Percentiles rank a stretch among this genome's conserved stretches.
These are phyloP conservation scores for Chaetomiaceae sp. DNA, from an alignment of 2,329 filamentous ascomycete species.

Conservation along the genomic window DNA sequence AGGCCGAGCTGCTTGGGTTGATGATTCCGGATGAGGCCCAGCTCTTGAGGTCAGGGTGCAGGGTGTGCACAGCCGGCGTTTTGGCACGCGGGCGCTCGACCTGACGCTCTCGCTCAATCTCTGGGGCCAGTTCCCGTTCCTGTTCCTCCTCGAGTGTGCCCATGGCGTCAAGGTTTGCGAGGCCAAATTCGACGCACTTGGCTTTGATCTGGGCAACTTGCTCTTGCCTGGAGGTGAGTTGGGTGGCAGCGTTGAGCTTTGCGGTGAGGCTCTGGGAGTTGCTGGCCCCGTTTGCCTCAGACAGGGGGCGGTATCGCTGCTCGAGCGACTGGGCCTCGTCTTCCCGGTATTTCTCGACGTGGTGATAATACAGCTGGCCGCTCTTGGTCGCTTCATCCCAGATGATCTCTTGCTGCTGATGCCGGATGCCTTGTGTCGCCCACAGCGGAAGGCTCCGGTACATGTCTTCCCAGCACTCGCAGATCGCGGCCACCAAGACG, in stretches of 20 bases:
- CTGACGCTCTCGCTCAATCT: constrained; percentile 58
- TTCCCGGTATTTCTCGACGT: constrained; percentile 43
- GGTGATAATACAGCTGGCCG: constrained; percentile 8
- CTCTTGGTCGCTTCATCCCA: constrained; percentile 31
- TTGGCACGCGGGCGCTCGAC: constrained; percentile 44
- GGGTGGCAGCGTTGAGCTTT: neutral
- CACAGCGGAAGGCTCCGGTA: constrained; percentile 52
- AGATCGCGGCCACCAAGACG: constrained; percentile 56
- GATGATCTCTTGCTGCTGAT: constrained; percentile 38
- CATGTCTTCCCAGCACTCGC: constrained; percentile 50
- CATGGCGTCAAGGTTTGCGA: constrained; percentile 28
- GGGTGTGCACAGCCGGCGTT: constrained; percentile 35
- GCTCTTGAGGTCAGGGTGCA: constrained; percentile 40
- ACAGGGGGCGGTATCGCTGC: constrained; percentile 44
- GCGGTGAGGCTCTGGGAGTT: neutral
- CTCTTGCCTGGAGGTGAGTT: constrained; percentile 1
- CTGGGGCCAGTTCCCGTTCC: constrained; percentile 62
- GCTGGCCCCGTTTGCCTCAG: neutral
- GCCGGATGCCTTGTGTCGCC: constrained; percentile 55
- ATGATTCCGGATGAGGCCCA: constrained; percentile 40
- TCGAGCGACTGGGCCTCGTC: constrained; percentile 50
- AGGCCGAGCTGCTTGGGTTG: constrained; percentile 29
- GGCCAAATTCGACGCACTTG: constrained; percentile 37
- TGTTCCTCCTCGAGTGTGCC: constrained; percentile 57
- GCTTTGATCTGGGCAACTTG: constrained; percentile 29